Conservation (phyloP, 1,139 yeast genomes). For the Kurtzmaniella quercitrusa region DNA sequence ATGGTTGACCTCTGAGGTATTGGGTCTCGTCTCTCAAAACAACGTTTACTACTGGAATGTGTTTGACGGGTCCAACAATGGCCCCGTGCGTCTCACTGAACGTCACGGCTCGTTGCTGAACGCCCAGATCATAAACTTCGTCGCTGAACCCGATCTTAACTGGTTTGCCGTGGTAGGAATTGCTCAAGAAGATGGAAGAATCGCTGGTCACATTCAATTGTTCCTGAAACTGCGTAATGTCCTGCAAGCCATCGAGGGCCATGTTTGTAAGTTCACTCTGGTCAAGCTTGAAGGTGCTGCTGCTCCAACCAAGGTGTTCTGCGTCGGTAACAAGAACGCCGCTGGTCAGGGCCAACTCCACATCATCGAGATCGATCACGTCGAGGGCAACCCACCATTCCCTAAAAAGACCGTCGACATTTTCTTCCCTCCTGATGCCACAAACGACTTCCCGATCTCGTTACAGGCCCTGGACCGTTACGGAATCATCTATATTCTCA, state of each 20-base stretch:
- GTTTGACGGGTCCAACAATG: conserved; percentile 71
- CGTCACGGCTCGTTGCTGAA: conserved; percentile 78
- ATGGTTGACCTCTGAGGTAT: conserved; percentile 71
- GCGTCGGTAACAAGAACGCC: conserved; percentile 84
- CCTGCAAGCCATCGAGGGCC: conserved; percentile 97
- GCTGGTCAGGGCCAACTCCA: conserved; percentile 86
- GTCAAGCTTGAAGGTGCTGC: conserved; percentile 71
- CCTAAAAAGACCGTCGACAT: conserved; percentile 88
- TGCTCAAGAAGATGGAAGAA: conserved; percentile 89
- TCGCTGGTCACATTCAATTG: conserved; percentile 94
- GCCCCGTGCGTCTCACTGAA: conserved; percentile 76
- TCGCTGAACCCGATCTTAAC: conserved; percentile 72
- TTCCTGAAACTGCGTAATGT: conserved; percentile 84
- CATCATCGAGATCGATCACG: conserved; percentile 94
- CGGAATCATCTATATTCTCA: conserved; percentile 83
- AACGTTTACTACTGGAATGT: conserved; percentile 79
- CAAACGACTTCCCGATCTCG: conserved; percentile 94
- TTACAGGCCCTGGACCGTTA: conserved; percentile 81
- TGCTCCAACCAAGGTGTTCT: conserved; percentile 79
- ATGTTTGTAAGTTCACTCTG: conserved; percentile 85
- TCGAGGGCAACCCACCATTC: conserved; percentile 78
- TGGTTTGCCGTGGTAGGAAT: conserved; percentile 98
- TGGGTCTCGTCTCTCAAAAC: conserved; percentile 83
- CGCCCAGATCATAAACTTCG: conserved; percentile 88
- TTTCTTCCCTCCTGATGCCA: conserved; percentile 95